Conservation (phyloP, 352 stramenopile species). For the Phytopythium aichiense region DNA sequence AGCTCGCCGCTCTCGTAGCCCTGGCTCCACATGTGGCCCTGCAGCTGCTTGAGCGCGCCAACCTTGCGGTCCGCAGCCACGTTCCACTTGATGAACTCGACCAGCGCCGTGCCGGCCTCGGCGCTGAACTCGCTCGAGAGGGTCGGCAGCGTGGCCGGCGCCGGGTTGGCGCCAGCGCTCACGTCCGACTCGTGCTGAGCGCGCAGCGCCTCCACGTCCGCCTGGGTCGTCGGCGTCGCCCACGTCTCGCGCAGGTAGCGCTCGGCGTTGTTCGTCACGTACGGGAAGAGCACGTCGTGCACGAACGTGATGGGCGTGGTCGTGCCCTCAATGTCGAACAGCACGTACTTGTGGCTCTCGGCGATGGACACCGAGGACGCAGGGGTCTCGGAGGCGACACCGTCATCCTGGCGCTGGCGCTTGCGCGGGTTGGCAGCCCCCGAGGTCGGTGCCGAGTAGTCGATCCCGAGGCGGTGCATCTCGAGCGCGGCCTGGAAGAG, state of each 20-base stretch:
- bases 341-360: constrained; percentile 86
- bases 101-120: constrained; percentile 29
- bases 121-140: constrained; percentile 14
- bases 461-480: constrained; percentile 86
- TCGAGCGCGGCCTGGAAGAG: constrained; percentile 91
- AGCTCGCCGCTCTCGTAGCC: constrained; percentile 87
- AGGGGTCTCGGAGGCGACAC: not conserved
- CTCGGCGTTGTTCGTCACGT: constrained; percentile 61
- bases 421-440: constrained; percentile 48
- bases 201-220: constrained; percentile 41
- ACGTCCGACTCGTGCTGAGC: constrained; percentile 41
- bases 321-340: constrained; percentile 96
- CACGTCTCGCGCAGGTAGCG: constrained; percentile 58
- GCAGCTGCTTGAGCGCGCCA: constrained; percentile 84
- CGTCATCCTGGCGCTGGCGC: constrained; percentile 20
- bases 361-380: constrained; percentile 35
- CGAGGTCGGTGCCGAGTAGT: constrained; percentile 46
- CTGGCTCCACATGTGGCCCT: constrained; percentile 88
- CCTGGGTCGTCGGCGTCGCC: constrained; percentile 39
- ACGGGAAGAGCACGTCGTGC: constrained; percentile 93
- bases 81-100: constrained; percentile 68
- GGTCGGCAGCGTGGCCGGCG: constrained; percentile 21
- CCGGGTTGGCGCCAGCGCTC: constrained; percentile 4
- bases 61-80: constrained; percentile 81
- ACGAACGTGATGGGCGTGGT: constrained; percentile 97